These are phyloP conservation scores for Syzygium jambos DNA, from an alignment of 345 rosid genomes.

Conservation along the genomic window DNA sequence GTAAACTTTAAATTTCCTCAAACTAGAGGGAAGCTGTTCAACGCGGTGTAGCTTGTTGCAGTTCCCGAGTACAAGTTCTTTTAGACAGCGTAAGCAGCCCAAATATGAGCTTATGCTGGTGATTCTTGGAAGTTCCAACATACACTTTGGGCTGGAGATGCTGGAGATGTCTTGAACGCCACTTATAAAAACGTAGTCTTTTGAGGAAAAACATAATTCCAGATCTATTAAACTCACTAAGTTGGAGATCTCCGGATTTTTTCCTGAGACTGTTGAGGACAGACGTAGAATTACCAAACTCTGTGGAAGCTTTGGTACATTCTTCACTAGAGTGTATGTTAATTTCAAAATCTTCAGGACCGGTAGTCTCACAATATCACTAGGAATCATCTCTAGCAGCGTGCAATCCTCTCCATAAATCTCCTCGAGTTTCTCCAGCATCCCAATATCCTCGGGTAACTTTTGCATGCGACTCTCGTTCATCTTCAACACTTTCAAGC, in stretches of 20 bases:
- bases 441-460: background rate
- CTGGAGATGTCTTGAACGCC: background rate
- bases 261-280: background rate
- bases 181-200: rapidly evolving
- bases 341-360: background rate
- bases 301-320: background rate
- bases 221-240: background rate
- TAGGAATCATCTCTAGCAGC: background rate
- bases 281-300: background rate
- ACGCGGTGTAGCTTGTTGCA: background rate
- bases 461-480: background rate
- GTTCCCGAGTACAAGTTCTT: rapidly evolving
- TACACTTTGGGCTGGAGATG: background rate
- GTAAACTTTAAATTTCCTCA: rapidly evolving
- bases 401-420: background rate
- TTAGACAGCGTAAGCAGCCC: rapidly evolving
- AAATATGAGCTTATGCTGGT: background rate
- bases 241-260: background rate
- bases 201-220: background rate
- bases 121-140: background rate
- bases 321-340: rapidly evolving
- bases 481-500: background rate
- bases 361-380: background rate
- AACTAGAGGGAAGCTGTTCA: background rate
- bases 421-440: background rate